Evolutionary conservation across 2,329 filamentous ascomycete species (phyloP).

Genomic region (Sporothrix phasma): DNA sequence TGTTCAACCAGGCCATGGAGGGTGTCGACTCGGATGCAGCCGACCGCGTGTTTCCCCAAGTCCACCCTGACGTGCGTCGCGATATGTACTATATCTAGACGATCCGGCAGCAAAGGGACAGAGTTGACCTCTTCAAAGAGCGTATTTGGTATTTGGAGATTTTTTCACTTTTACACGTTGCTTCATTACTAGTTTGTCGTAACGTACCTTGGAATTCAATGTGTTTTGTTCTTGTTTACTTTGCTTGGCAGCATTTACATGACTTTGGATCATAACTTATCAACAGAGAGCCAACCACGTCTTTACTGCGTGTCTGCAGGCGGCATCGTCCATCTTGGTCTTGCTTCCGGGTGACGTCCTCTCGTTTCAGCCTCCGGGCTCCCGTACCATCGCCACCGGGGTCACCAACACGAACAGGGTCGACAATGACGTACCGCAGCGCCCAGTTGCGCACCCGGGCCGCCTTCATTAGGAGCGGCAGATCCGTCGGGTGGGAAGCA

Average conservation of each 20-base stretch:
- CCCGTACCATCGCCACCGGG: too few relatives aligned
- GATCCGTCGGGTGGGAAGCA: conserved; percentile 22
- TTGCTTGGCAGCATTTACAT: not conserved
- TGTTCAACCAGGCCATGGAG: conserved; percentile 38
- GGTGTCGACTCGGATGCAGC: conserved; percentile 30
- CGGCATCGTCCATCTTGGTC: conserved; percentile 16
- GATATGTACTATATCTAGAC: conserved; percentile 48
- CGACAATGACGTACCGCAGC: conserved; percentile 48
- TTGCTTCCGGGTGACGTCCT: not conserved
- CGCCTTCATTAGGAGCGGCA: conserved; percentile 50
- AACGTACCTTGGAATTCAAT: not conserved
- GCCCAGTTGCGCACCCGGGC: conserved; percentile 66
- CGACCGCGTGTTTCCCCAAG: conserved; percentile 33
- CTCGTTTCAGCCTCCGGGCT: not conserved
- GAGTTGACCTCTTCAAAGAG: too few relatives aligned
- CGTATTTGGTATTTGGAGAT: too few relatives aligned
- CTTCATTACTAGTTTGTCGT: not conserved
- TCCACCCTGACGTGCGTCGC: conserved; percentile 36
- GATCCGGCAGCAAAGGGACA: not conserved
- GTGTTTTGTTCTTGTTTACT: not conserved
- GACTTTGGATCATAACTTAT: too few relatives aligned
- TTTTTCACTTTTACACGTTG: not conserved
- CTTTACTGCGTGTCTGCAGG: conserved; percentile 22
- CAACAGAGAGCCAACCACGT: not conserved
- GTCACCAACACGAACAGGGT: not conserved